Base-by-base conservation (phyloP, 2,329 filamentous ascomycete species). In the Davidsoniella virescens region DNA sequence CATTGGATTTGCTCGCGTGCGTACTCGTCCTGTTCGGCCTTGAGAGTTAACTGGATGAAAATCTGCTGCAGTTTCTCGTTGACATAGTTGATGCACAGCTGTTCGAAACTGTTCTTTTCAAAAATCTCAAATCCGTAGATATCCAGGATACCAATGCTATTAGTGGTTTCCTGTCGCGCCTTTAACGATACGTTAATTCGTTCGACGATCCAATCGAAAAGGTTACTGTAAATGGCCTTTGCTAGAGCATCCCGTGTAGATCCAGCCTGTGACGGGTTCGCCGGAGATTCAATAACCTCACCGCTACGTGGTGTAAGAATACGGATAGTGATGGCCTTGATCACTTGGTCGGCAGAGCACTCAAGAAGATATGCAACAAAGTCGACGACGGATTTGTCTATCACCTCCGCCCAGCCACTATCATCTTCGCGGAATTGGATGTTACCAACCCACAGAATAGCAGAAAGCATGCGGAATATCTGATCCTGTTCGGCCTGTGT, bases 81-180 rank as follows among this genome's bases (percentile, higher is more conserved):
- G 61, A 96, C 93, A 61, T 96, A 98, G 70, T 98, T 98, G 73
- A 98, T 98, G 67, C 92, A 98, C 6, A 98, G 77, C 66, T 98
- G 92, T 64, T 98, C 92, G 60, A 98, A 98, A 56, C 86, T 95
- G 70, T 98, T 98, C 69, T 90, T 92, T 63, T 98, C 92, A 58
- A 98, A 98, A 57, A 98, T 98, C 63, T 98, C 92, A 61, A 98
- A 98, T 2, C 92, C 92, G 63, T 98, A 98, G 57, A 98, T 98
- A 72, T 98, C 92, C 57, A 98, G 73, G 61, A 98, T 96, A 61
- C 92, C 92, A 57, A 98, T 92, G 2, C 85, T 85, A 63, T 95
- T 92, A 40, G 78, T 70, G 3, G 88, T 76, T 0, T 77, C 68
- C 45, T 85, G 83, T 55, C 80, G 77, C 17, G 90, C 84, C 63